A percentile compares a stretch with the other conserved stretches of the same genome.
These are phyloP conservation scores for Phlebopus sp. DNA, from an alignment of 1,284 basidiomycete species.

Conservation along the genomic window DNA sequence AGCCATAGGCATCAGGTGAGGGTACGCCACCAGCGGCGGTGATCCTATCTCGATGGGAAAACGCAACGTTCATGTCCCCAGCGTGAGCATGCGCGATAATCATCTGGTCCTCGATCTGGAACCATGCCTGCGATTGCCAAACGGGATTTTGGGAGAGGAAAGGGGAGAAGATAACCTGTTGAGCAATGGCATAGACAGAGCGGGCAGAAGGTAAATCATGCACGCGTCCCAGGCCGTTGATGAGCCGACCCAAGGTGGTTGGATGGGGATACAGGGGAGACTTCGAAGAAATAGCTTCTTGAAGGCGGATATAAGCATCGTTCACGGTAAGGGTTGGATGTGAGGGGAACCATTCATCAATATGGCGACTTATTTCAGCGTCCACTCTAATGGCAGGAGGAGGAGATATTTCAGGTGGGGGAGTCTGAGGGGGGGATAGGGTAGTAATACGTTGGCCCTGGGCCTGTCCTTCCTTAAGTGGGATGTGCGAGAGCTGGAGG, in stretches of 20 bases:
- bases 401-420: slow-evolving; percentile 12
- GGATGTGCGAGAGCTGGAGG: slow-evolving; percentile 21
- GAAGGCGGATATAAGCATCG: slow-evolving; percentile 39
- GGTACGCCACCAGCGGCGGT: slow-evolving; percentile 77
- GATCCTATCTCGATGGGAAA: slow-evolving; percentile 78
- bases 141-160: slow-evolving; percentile 41
- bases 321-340: slow-evolving; percentile 28
- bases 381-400: slow-evolving; percentile 20
- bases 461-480: slow-evolving; percentile 13
- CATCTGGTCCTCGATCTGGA: slow-evolving; percentile 84
- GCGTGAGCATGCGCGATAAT: slow-evolving; percentile 79
- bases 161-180: slow-evolving; percentile 50
- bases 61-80: slow-evolving; percentile 77
- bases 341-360: slow-evolving; percentile 41
- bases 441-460: slow-evolving; percentile 7
- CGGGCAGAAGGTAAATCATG: slow-evolving; percentile 61
- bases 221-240: slow-evolving; percentile 65
- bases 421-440: slow-evolving; percentile 9
- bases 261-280: slow-evolving; percentile 48
- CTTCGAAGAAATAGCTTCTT: slow-evolving; percentile 33
- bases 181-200: slow-evolving; percentile 69
- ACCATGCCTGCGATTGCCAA: slow-evolving; percentile 65
- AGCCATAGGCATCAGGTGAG: slow-evolving; percentile 86
- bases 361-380: slow-evolving; percentile 33
- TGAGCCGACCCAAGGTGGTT: slow-evolving; percentile 57